Conservation (phyloP, 441 rosid species). For the Eutrema salsugineum region DNA sequence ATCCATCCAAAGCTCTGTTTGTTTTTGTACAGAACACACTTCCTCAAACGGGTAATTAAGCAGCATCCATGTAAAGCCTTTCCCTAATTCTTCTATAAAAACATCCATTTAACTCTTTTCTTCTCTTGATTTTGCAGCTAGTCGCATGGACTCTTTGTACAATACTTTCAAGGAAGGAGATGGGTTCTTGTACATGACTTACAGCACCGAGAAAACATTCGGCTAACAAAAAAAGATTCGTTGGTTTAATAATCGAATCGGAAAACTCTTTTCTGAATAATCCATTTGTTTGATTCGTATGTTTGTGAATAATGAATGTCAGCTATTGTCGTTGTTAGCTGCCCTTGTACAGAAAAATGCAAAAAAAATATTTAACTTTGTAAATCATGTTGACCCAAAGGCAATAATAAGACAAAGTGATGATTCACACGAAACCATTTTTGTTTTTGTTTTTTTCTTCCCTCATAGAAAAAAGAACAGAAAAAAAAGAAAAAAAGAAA, state of each 20-base stretch:
- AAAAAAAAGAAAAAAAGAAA: neutral
- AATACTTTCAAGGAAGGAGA: conserved; percentile 81
- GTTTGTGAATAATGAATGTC: conserved; percentile 30
- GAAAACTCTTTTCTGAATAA: conserved; percentile 7
- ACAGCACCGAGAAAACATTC: conserved; percentile 93
- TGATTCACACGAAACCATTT: conserved; percentile 26
- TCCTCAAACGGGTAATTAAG: conserved; percentile 68
- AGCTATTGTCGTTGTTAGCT: conserved; percentile 23
- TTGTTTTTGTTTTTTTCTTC: neutral
- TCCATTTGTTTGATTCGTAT: conserved; percentile 25
- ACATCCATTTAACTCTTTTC: neutral
- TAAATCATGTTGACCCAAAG: conserved; percentile 10
- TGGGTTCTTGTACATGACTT: conserved; percentile 89
- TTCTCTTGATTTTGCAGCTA: conserved; percentile 38
- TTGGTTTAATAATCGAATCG: neutral
- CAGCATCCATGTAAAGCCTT: neutral
- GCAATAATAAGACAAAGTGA: conserved; percentile 13
- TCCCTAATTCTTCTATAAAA: neutral
- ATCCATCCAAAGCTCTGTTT: conserved; percentile 82
- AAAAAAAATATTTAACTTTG: conserved; percentile 19
- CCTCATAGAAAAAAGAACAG: no score
- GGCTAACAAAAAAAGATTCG: conserved; percentile 34
- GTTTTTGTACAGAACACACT: conserved; percentile 83
- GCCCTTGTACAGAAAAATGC: conserved; percentile 28
- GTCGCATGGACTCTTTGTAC: conserved; percentile 60